phyloP scores from a whole-genome alignment of 345 rosid species.

The Lumnitzera racemosa region DNA sequence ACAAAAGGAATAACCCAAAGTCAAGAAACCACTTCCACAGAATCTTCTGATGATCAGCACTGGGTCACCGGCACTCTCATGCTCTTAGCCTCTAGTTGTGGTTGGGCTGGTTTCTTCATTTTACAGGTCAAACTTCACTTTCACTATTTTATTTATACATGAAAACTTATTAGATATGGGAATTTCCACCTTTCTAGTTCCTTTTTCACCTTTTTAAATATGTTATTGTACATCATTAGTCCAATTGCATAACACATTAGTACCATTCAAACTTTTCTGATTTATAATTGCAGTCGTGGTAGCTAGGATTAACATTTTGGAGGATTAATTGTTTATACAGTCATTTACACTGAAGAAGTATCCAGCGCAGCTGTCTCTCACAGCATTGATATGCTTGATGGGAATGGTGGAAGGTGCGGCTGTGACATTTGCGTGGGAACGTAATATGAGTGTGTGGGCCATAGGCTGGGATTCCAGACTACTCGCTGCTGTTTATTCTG shows the following conservation, averaged over 20 bases:
- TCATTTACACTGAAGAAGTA: constrained; percentile 66
- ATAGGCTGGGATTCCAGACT: constrained; percentile 71
- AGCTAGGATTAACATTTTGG: background rate
- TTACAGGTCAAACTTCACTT: constrained; percentile 48
- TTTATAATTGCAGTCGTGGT: no score
- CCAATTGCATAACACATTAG: no score
- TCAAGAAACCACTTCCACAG: constrained; percentile 17
- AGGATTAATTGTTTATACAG: constrained; percentile 18
- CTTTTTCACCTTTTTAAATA: no score
- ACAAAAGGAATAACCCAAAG: constrained; percentile 27
- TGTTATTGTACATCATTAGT: no score
- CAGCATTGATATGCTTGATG: constrained; percentile 61
- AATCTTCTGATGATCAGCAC: constrained; percentile 33
- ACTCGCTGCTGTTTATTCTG: constrained; percentile 76
- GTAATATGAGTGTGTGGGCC: constrained; percentile 63
- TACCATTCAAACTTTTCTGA: no score
- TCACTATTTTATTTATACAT: background rate
- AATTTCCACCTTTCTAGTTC: no score
- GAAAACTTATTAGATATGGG: no score
- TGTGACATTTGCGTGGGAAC: constrained; percentile 53
- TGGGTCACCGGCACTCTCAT: constrained; percentile 66
- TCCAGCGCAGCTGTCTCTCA: constrained; percentile 90
- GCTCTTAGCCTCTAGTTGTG: constrained; percentile 45
- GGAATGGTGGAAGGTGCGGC: constrained; percentile 55
- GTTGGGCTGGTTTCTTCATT: constrained; percentile 81